A percentile compares a stretch with the other conserved stretches of the same genome.
These are phyloP conservation scores for Forsythia viridissima DNA, from an alignment of 257 asterid genomes.

Conservation along the genomic window DNA sequence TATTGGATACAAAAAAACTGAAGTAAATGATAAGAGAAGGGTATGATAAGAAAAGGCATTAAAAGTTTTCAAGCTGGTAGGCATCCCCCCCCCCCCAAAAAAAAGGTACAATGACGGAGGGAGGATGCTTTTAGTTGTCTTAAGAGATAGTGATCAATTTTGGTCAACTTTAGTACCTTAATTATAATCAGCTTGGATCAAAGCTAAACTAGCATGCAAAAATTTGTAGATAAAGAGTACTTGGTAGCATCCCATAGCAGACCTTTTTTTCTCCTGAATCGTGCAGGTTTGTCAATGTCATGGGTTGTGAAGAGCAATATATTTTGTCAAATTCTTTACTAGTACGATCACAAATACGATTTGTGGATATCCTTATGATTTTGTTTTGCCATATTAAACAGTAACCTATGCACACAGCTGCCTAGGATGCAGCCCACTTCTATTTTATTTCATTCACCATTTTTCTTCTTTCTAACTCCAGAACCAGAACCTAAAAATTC, in stretches of 20 bases:
- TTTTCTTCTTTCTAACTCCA: not conserved
- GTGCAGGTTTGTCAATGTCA: not conserved
- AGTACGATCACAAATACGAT: conserved; percentile 1
- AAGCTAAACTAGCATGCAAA: not conserved
- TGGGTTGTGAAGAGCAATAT: not conserved
- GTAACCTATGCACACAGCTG: conserved; percentile 1
- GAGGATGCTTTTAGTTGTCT: not conserved
- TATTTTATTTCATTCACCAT: not conserved
- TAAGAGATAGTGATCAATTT: not conserved
- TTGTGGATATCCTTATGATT: not conserved
- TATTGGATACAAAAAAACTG: not conserved
- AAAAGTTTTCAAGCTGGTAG: not conserved
- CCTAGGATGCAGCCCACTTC: not conserved
- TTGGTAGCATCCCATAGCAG: not conserved
- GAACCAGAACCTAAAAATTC: conserved; percentile 4
- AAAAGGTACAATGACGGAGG: not conserved
- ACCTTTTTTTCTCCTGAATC: not conserved
- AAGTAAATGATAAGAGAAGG: not conserved
- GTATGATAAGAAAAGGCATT: not conserved
- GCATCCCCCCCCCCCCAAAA: not conserved
- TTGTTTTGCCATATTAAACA: conserved; percentile 6
- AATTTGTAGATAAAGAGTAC: not conserved
- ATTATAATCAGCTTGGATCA: not conserved
- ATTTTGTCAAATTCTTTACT: not conserved
- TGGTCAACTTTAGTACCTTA: not conserved